phyloP scores from a whole-genome alignment of 2,329 filamentous ascomycete genomes.

The Chaetomium strumarium region DNA sequence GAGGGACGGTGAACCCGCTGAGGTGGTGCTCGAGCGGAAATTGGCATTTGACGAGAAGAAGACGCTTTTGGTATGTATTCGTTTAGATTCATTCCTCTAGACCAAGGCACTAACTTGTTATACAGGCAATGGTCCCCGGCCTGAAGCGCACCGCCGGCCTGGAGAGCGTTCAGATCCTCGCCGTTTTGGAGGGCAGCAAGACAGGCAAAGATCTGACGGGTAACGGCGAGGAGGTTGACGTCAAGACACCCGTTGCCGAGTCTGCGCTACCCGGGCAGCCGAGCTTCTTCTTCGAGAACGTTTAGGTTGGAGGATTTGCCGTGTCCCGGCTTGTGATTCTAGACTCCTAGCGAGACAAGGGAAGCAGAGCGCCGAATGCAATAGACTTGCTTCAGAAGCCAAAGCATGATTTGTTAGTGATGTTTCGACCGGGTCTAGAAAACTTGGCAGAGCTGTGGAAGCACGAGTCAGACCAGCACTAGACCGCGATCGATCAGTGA shows the following conservation, averaged over 20 bases:
- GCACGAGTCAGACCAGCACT: too few species aligned
- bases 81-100: neutral
- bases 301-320: slow-evolving; percentile 31
- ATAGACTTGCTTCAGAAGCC: too few species aligned
- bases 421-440: too few species aligned
- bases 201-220: slow-evolving; percentile 50
- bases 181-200: slow-evolving; percentile 65
- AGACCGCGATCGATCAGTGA: too few species aligned
- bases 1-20: slow-evolving; percentile 59
- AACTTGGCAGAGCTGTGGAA: too few species aligned
- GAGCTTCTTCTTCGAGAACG: slow-evolving; percentile 80
- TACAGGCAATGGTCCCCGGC: slow-evolving; percentile 66
- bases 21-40: slow-evolving; percentile 73
- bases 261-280: slow-evolving; percentile 76
- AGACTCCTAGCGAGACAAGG: neutral
- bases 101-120: neutral
- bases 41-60: slow-evolving; percentile 79
- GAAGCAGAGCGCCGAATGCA: too few species aligned
- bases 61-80: slow-evolving; percentile 44
- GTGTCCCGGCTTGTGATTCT: neutral
- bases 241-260: slow-evolving; percentile 57
- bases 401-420: too few species aligned
- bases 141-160: slow-evolving; percentile 70
- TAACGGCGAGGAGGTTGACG: slow-evolving; percentile 48
- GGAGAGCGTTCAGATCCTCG: slow-evolving; percentile 64